phyloP scores from a whole-genome alignment of 345 rosid species.

The Heritiera fomes region DNA sequence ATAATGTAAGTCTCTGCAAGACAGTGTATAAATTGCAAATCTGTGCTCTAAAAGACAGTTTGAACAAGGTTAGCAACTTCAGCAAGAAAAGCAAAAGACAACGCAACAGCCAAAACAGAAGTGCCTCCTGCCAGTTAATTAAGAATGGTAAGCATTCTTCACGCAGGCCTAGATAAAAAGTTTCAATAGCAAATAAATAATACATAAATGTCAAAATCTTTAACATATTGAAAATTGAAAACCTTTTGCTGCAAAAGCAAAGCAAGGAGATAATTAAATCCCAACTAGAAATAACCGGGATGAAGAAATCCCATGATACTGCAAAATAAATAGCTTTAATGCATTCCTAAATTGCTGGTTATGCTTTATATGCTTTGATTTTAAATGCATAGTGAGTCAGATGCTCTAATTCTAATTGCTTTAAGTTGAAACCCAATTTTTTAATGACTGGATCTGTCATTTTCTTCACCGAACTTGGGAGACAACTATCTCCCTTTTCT shows the following conservation, averaged over 20 bases:
- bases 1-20: no score
- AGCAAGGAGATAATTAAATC: neutral
- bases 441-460: conserved; percentile 25
- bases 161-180: neutral
- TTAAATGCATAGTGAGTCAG: neutral
- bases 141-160: neutral
- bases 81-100: neutral
- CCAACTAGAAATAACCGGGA: neutral
- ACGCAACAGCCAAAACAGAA: neutral
- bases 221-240: neutral
- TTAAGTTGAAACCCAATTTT: neutral
- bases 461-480: conserved; percentile 30
- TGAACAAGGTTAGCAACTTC: neutral
- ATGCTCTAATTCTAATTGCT: neutral
- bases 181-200: neutral
- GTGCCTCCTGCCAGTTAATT: neutral
- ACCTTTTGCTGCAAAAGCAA: neutral
- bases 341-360: no score
- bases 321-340: no score
- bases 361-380: neutral
- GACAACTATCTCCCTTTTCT: conserved; percentile 1
- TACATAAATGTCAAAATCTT: neutral
- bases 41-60: neutral
- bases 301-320: neutral
- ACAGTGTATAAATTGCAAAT: no score